Evolutionary conservation across 257 asterid species (phyloP), one percentile per base, ranked within the genome.

Genomic region (Solanum pimpinellifolium): DNA sequence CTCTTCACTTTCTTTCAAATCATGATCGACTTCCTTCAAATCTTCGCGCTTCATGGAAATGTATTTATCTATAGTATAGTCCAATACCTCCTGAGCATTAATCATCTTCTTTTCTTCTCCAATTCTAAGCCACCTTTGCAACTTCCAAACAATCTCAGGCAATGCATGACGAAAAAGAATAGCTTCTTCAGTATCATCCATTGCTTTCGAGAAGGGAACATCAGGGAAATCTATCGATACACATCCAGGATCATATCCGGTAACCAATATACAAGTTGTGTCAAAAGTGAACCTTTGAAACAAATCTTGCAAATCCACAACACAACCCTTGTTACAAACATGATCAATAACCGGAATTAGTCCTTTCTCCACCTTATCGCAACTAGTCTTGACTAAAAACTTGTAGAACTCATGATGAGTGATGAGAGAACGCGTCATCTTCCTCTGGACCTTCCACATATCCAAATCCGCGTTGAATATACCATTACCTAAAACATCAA

Each of bases 141-240:
- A 52, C 41, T 91, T 93, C 88, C 95, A 92, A 7, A 89, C 14
- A 12, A 33, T 44, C 65, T 91, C 90, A 3, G 97, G 95, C 83
- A 94, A 5, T 2, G 91, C 81, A 73, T 94, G 97, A 39, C 94
- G 89, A 91, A 86, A 83, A 84, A 94, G 89, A 20, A 93, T 92
- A 5, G 92, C 88, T 77, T 92, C 97, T 66, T 94, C 97, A 4
- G 88, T 92, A 46, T 91, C 94, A 46, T 91, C 96, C 92, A 93
- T 86, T 25, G 96, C 95, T 80, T 78, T 89, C 14, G 94, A 90
- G 87, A 92, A 91, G 5, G 93, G 93, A 33, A 91, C 93, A 39
- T 90, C 89, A 0, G 94, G 92, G 41, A 94, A 83, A 60, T 92
- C 87, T 2, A 81, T 13, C 0, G 94, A 90, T 13, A 92, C 87